phyloP scores from a whole-genome alignment of 2,329 filamentous ascomycete species.

The Pseudogymnoascus sp. region DNA sequence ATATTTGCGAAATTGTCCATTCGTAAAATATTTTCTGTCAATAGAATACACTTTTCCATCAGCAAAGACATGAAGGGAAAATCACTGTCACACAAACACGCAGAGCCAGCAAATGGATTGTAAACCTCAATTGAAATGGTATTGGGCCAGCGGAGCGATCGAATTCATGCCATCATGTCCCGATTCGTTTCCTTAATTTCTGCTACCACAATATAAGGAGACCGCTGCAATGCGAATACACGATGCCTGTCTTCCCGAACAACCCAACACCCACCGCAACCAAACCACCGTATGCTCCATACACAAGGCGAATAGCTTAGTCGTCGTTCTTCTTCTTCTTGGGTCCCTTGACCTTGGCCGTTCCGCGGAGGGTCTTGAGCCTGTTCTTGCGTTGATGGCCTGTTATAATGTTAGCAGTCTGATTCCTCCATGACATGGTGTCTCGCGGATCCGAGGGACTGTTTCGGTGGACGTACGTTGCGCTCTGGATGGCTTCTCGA shows the following conservation, averaged over 20 bases:
- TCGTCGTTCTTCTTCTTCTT: conserved; percentile 92
- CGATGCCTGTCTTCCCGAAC: conserved; percentile 24
- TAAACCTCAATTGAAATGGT: conserved; percentile 16
- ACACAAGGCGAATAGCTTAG: conserved; percentile 45
- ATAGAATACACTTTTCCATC: neutral
- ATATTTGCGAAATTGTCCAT: neutral
- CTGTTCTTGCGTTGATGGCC: conserved; percentile 99
- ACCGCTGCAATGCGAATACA: conserved; percentile 25
- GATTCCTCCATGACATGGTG: neutral
- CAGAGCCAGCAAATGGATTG: neutral
- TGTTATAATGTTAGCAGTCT: conserved; percentile 38
- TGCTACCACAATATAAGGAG: conserved; percentile 18
- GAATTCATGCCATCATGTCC: conserved; percentile 16
- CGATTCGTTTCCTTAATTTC: conserved; percentile 13
- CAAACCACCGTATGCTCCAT: conserved; percentile 20
- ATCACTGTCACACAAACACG: conserved; percentile 7
- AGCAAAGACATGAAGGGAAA: neutral
- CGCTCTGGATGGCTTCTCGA: conserved; percentile 96
- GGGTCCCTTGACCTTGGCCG: conserved; percentile 95
- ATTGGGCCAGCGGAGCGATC: conserved; percentile 14
- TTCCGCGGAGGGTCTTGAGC: conserved; percentile 96
- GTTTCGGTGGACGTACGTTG: conserved; percentile 70
- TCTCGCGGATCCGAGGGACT: neutral
- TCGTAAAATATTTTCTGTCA: neutral
- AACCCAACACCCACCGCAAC: conserved; percentile 26